A percentile compares a stretch with the other conserved stretches of the same genome.
These are phyloP conservation scores for Achlya hypogyna DNA, from an alignment of 352 stramenopile genomes.

Conservation along the genomic window DNA sequence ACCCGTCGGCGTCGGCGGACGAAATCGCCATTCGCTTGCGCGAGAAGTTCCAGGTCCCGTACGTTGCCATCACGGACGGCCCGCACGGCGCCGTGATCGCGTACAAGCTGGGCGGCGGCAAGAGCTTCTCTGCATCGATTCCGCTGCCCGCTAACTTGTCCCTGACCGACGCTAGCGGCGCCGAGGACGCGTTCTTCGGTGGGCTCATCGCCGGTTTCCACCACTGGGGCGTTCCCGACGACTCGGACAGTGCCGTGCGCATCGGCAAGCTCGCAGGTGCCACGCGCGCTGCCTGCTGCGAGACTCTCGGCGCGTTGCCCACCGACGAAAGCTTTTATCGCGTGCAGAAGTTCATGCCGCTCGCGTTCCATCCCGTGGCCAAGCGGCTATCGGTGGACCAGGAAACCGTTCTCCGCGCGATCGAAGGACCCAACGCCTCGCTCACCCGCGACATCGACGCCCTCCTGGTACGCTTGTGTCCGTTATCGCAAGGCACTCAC, in stretches of 20 bases:
- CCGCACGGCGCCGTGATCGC: background rate
- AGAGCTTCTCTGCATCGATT: background rate
- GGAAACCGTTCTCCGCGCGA: background rate
- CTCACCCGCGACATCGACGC: slow-evolving; percentile 13
- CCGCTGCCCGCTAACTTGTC: background rate
- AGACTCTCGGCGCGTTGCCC: background rate
- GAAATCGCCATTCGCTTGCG: slow-evolving; percentile 10
- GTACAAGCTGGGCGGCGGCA: slow-evolving; percentile 6
- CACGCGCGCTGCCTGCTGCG: slow-evolving; percentile 1
- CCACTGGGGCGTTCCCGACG: slow-evolving; percentile 9
- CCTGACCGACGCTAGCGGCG: background rate
- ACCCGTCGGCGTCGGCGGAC: background rate
- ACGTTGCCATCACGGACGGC: slow-evolving; percentile 6
- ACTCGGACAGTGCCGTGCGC: background rate
- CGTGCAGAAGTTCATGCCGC: background rate
- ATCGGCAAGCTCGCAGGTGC: slow-evolving; percentile 1
- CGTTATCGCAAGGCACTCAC: background rate
- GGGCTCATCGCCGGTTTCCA: slow-evolving; percentile 18
- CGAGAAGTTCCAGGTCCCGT: slow-evolving; percentile 11
- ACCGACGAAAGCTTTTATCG: background rate
- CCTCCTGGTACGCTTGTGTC: slow-evolving; percentile 6
- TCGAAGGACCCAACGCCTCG: slow-evolving; percentile 17
- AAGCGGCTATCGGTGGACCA: slow-evolving; percentile 3
- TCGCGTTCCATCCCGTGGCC: background rate
- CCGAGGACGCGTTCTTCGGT: slow-evolving; percentile 17